Percentiles rank a stretch among this genome's conserved stretches.
Evolutionary conservation across 2,329 filamentous ascomycete species (phyloP).

Genomic region (Fusarium nanum): DNA sequence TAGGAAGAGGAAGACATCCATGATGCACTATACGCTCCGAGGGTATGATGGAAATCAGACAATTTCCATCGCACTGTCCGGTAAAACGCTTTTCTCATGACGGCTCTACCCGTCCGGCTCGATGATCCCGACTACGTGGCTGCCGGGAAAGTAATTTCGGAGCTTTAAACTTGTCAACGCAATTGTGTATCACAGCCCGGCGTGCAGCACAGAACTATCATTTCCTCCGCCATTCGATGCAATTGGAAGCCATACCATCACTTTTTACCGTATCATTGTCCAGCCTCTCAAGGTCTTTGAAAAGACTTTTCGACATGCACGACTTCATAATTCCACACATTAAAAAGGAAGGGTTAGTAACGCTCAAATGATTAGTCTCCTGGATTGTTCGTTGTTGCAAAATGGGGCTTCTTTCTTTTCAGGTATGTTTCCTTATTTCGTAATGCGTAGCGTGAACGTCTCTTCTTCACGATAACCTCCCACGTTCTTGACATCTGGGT

Average conservation of each 20-base stretch:
- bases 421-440: conserved; percentile 7
- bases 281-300: conserved; percentile 4
- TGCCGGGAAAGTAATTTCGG: neutral
- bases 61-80: conserved; percentile 7
- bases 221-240: neutral
- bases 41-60: conserved; percentile 38
- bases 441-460: conserved; percentile 10
- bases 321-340: neutral
- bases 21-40: conserved; percentile 20
- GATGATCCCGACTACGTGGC: conserved; percentile 1
- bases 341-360: neutral
- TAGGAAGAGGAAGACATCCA: conserved; percentile 6
- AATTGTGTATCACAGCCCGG: conserved; percentile 13
- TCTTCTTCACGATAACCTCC: conserved; percentile 8
- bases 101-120: conserved; percentile 10
- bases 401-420: neutral
- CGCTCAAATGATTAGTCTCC: neutral
- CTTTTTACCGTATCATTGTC: conserved; percentile 31
- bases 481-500: conserved; percentile 31
- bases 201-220: conserved; percentile 18
- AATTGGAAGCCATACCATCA: conserved; percentile 13
- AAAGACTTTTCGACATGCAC: conserved; percentile 1
- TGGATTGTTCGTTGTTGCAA: neutral
- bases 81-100: neutral
- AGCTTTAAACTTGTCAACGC: neutral